These are phyloP conservation scores for Lagenidium giganteum DNA, from an alignment of 352 stramenopile genomes.

Conservation along the genomic window DNA sequence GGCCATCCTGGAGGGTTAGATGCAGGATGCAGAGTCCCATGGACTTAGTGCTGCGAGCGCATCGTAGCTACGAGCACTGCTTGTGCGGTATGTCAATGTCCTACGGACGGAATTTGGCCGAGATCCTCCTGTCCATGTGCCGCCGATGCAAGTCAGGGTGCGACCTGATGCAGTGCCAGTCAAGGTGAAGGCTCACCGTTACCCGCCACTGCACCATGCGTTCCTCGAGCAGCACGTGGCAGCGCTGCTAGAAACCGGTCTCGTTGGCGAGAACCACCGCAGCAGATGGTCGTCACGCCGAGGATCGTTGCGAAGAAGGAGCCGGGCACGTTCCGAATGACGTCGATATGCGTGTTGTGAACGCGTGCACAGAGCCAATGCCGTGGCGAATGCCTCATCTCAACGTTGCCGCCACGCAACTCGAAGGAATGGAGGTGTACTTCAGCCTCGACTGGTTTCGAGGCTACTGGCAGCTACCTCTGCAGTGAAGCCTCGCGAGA, in stretches of 20 bases:
- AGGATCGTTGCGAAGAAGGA: constrained; percentile 5
- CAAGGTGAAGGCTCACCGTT: not conserved
- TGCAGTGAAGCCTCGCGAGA: constrained; percentile 13
- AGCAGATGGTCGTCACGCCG: constrained; percentile 6
- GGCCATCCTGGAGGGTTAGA: too few relatives aligned
- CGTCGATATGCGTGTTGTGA: constrained; percentile 12
- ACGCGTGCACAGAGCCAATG: constrained; percentile 18
- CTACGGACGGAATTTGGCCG: constrained; percentile 10
- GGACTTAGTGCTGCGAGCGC: too few relatives aligned
- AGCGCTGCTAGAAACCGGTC: not conserved
- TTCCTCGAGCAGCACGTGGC: constrained; percentile 6
- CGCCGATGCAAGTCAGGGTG: constrained; percentile 7
- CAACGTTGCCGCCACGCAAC: constrained; percentile 3
- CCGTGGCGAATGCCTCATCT: constrained; percentile 15
- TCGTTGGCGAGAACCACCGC: constrained; percentile 8
- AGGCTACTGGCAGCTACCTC: constrained; percentile 20
- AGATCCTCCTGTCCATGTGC: constrained; percentile 10
- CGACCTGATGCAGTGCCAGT: not conserved
- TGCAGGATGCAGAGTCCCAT: too few relatives aligned
- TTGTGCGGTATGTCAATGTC: not conserved
- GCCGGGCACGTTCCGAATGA: constrained; percentile 1
- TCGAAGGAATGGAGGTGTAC: constrained; percentile 10
- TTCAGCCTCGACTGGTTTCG: constrained; percentile 23
- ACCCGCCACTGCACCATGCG: constrained; percentile 1
- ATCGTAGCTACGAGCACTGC: not conserved